Conservation (phyloP, 1,284 basidiomycete species). For the Microstroma glucosiphilum region DNA sequence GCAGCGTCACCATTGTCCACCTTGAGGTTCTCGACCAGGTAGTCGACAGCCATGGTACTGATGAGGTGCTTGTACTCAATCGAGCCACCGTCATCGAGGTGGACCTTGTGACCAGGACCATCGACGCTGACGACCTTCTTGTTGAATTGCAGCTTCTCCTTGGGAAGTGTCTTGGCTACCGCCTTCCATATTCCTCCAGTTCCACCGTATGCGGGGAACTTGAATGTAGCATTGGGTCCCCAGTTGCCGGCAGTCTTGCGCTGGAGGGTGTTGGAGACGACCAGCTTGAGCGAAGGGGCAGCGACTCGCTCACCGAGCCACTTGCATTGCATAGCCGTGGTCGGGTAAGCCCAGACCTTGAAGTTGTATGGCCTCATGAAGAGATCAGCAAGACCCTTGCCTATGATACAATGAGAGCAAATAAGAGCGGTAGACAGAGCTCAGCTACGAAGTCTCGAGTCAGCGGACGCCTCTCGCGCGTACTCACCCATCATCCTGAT, state of each 20-base stretch:
- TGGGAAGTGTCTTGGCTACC: constrained; percentile 54
- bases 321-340: constrained; percentile 57
- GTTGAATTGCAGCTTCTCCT: constrained; percentile 52
- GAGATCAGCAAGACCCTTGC: constrained; percentile 54
- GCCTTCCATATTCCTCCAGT: constrained; percentile 59
- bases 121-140: constrained; percentile 53
- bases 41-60: constrained; percentile 55
- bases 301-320: constrained; percentile 59
- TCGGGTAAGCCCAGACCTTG: constrained; percentile 58
- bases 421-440: background rate
- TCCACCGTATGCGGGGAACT: constrained; percentile 56
- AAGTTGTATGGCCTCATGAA: constrained; percentile 60
- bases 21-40: constrained; percentile 48
- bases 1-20: constrained; percentile 49
- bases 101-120: constrained; percentile 51
- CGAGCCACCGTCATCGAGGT: constrained; percentile 53
- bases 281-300: constrained; percentile 55
- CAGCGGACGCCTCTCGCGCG: background rate
- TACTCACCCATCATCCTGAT: constrained; percentile 54
- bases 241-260: constrained; percentile 57
- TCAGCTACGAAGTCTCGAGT: background rate
- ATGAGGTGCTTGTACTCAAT: constrained; percentile 55
- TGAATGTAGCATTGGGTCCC: constrained; percentile 58
- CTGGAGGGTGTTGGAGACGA: constrained; percentile 56
- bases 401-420: background rate